Conservation (phyloP, 116 monocot species). For the Zostera marina region DNA sequence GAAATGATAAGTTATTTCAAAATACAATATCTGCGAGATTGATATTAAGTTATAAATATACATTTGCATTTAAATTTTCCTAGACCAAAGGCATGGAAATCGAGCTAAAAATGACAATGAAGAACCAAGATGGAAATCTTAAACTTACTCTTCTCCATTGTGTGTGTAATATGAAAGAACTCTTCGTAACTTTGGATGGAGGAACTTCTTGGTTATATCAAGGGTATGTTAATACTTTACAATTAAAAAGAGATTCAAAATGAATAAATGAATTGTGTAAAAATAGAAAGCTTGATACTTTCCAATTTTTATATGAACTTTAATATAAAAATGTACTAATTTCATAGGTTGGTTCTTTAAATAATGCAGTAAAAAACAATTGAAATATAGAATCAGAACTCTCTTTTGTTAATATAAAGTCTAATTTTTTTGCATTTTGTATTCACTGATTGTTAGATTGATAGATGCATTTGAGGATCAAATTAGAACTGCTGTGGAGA, state of each 20-base stretch:
- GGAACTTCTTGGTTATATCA: constrained; percentile 99
- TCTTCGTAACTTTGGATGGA: constrained; percentile 57
- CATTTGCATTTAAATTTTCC: too few relatives aligned
- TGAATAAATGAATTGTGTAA: not conserved
- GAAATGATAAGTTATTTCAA: too few relatives aligned
- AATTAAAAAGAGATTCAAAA: constrained; percentile 2
- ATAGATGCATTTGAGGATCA: constrained; percentile 67
- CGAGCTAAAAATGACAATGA: constrained; percentile 42
- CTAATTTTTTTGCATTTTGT: not conserved
- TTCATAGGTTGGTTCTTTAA: too few relatives aligned
- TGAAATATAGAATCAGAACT: too few relatives aligned
- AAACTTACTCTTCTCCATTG: constrained; percentile 34
- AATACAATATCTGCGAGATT: too few relatives aligned
- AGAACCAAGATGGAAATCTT: constrained; percentile 52
- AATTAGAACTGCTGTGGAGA: constrained; percentile 61
- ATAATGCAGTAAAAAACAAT: too few relatives aligned
- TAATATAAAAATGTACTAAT: not conserved
- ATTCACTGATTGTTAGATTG: constrained; percentile 30
- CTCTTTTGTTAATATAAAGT: not conserved
- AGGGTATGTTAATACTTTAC: constrained; percentile 89
- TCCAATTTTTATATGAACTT: not conserved
- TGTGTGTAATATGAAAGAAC: constrained; percentile 61
- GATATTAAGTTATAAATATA: too few relatives aligned
- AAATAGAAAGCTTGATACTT: not conserved
- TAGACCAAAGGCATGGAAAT: constrained; percentile 91